Base-by-base conservation (phyloP, 2,329 filamentous ascomycete species). In the Curvularia sp. region DNA sequence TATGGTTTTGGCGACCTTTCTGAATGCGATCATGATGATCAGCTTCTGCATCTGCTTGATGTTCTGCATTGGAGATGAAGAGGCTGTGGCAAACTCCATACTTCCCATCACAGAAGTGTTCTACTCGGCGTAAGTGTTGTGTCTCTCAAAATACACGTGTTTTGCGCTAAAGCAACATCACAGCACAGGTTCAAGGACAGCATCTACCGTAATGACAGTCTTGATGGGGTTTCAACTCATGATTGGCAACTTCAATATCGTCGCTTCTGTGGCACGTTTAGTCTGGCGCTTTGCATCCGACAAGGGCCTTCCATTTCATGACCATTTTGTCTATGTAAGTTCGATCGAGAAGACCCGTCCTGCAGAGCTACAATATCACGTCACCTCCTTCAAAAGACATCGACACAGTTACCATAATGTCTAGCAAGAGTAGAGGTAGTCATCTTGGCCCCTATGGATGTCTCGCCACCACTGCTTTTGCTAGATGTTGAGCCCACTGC, bases 1-100 rank as follows among this genome's bases (percentile, higher is more conserved):
- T 9, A 78, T 83, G 64, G 68, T 83, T 39, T 77, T 75, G 61
- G 76, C 78, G 1, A 74, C 81, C 5, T 61, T 73, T 4, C 73
- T 78, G 18, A 81, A 81, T 38, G 76, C 76, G 3, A 51, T 77
- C 9, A 13, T 80, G 77, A 51, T 63, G 70, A 49, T 81, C 77
- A 62, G 78, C 10, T 77, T 77, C 15, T 70, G 81, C 22, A 70
- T 81, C 7, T 75, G 76, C 9, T 66, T 82, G 20, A 71, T 81
- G 2, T 80, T 79, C 58, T 77, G 74, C 22, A 77, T 83, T 62
- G 78, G 77, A 5, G 72, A 78, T 20, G 57, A 79, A 0, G 62
- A 62, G 26, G 51, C 55, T 12, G 58, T 62, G n/a, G 33, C 62
- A 7, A 50, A 41, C 8, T 58, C 64, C 3, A 41, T 38, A 5